Base-by-base conservation (phyloP, 192 early-diverging fungal genomes). In the Coemansia reversa region DNA sequence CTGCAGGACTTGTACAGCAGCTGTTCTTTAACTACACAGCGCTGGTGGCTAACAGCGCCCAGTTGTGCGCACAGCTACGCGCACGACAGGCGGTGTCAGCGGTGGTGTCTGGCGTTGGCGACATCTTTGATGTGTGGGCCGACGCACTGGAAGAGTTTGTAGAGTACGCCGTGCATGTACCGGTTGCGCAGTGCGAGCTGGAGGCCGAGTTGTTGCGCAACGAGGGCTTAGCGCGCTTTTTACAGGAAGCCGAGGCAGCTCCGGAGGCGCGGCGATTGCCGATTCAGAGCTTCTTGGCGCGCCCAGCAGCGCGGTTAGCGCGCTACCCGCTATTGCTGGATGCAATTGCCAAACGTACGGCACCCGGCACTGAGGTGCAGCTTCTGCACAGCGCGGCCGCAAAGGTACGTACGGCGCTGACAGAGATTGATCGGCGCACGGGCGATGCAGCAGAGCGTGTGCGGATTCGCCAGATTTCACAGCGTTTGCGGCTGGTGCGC, bases 221-320 rank as follows among this genome's bases (percentile, higher is more conserved):
- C 51, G 66, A 60, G 16, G 82, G 64, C 5, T 87, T 97, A 76
- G 85, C 76, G 27, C 84, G 84, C 47, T 94, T 95, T 70, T 84
- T 95, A 14, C 84, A 90, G 75, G 79, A 88, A 51, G 86, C 89
- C 11, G 91, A 93, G 69, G 82, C 88, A 14, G 67, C 70, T 29
- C 91, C 94, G 7, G 87, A 87, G 50, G 89, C 88, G 18, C 84
- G 93, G 22, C 88, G 90, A 22, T 70, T 97, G 42, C 89, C 93
- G 50, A 68, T 95, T 33, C 90, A 95, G 76, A 92, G 91, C 65
- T 97, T 95, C 63, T 70, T 97, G 23, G 90, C 87, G 0, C 86
- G 94, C 23, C 94, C 96, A 0, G 92, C 92, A 0, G 89, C 94
- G 18, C 87, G 94, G 23, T 66, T 97, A 28, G 94, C 91, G 6